Base-by-base conservation (phyloP, 345 rosid genomes). In the Populus tremula region DNA sequence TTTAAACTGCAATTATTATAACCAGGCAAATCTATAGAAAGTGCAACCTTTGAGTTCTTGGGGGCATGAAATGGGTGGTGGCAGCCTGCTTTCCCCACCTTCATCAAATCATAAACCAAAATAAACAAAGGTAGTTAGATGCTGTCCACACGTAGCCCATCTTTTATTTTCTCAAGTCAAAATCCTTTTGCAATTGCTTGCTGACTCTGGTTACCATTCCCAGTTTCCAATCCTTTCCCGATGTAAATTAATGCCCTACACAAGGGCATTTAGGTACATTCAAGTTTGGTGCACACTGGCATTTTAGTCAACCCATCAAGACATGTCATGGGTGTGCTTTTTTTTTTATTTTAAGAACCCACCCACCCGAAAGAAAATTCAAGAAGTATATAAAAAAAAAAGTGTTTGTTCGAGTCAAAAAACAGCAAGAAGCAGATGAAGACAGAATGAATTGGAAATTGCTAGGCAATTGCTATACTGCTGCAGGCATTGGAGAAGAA, bases 401-500 rank as follows among this genome's bases (percentile, higher is more conserved):
- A n/a, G 62, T 74, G 6, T 8, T 43, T 74, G 8, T 12, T 72
- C 11, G 45, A 31, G 43, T 56, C 11, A 13, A 6, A 31, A 36
- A 41, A 27, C 21, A 33, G 33, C 12, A 74, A 64, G 67, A 54
- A 38, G 27, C 49, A 67, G 45, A 27, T 53, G 12, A 53, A 35
- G 67, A 18, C 27, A 21, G 41, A 66, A 39, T 29, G 72, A 78
- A 50, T 73, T 61, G 70, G 82, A 53, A 76, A 69, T 39, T 6
- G 79, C 78, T 20, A 67, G 69, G 80, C 74, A 70, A 43, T 68
- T 75, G 43, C 77, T 8, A 11, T 23, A 5, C 64, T 9, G 13
- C n/a, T 5, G 23, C 69, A 17, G 76, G 75, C 84, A 77, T 75
- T 71, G 87, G 77, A 80, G 80, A 78, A 67, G 75, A 64, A 7